These are phyloP conservation scores for Holtermanniella nyarrowii DNA, from an alignment of 768 basidiomycete species.

Conservation along the genomic window DNA sequence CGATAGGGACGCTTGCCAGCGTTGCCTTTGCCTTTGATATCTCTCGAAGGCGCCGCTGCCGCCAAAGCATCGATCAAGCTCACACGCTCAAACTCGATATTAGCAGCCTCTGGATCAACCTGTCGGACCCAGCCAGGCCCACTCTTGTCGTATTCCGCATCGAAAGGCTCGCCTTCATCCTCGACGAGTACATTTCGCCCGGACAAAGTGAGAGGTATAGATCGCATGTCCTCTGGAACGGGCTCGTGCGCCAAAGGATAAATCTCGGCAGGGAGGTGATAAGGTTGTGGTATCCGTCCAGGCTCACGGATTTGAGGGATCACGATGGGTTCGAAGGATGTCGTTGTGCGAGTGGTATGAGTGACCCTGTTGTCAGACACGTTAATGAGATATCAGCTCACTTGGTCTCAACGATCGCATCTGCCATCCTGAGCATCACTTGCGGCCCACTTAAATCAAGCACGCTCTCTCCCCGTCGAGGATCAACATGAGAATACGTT, in stretches of 20 bases:
- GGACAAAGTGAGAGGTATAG: slow-evolving; percentile 25
- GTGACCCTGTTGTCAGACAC: slow-evolving; percentile 21
- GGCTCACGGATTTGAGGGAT: slow-evolving; percentile 26
- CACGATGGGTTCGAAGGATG: slow-evolving; percentile 25
- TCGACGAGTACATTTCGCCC: slow-evolving; percentile 25
- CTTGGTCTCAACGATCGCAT: slow-evolving; percentile 36
- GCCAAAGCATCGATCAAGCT: slow-evolving; percentile 14
- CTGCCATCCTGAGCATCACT: slow-evolving; percentile 27
- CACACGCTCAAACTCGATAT: slow-evolving; percentile 2
- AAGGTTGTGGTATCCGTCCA: slow-evolving; percentile 13
- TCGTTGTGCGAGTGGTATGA: slow-evolving; percentile 30
- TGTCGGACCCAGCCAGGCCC: slow-evolving; percentile 9
- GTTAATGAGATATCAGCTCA: slow-evolving; percentile 7
- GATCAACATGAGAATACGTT: not conserved
- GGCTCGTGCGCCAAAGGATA: slow-evolving; percentile 29
- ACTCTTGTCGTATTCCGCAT: slow-evolving; percentile 4
- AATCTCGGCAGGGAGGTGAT: slow-evolving; percentile 11
- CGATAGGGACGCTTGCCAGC: slow-evolving; percentile 21
- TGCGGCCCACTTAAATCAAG: not conserved
- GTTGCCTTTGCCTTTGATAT: slow-evolving; percentile 9
- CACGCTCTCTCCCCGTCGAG: not conserved
- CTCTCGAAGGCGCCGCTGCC: not conserved
- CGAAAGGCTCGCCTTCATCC: slow-evolving; percentile 14
- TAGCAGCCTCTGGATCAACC: not conserved
- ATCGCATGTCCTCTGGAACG: slow-evolving; percentile 26